Conservation (phyloP, 495 filamentous ascomycete species). For the Trichoderma reesei region DNA sequence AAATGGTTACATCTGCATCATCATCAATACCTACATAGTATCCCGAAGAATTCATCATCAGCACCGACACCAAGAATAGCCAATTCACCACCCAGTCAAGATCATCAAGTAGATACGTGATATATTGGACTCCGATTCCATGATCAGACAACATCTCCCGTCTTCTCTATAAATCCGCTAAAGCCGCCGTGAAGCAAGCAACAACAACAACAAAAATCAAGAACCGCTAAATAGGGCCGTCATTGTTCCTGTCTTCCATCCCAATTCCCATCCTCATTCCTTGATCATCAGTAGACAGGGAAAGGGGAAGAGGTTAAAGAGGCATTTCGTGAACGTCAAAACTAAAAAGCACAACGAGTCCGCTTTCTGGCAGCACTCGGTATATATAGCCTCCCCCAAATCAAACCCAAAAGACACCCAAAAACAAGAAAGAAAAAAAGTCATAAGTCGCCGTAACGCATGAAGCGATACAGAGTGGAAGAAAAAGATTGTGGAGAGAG, state of each 20-base stretch:
- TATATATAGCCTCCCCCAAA: background rate
- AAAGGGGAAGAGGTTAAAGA: background rate
- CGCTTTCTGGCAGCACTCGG: background rate
- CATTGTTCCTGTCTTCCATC: background rate
- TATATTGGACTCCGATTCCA: background rate
- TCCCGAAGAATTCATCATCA: too few species aligned
- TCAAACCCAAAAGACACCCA: background rate
- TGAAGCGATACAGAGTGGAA: background rate
- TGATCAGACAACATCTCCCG: background rate
- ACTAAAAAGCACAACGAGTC: background rate
- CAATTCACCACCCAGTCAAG: background rate
- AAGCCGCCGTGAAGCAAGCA: background rate
- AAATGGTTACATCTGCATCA: background rate
- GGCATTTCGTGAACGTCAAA: background rate
- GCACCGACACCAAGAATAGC: too few species aligned
- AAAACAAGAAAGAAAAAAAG: background rate
- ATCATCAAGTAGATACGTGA: background rate
- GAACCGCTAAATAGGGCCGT: background rate
- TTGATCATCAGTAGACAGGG: background rate
- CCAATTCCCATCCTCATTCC: too few species aligned
- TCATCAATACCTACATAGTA: background rate
- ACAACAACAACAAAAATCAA: background rate
- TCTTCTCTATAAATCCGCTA: slow-evolving; percentile 2
- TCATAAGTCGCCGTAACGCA: background rate
- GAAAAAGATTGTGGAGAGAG: too few species aligned